Conservation (phyloP, 768 basidiomycete species). For the Lactarius deliciosus region DNA sequence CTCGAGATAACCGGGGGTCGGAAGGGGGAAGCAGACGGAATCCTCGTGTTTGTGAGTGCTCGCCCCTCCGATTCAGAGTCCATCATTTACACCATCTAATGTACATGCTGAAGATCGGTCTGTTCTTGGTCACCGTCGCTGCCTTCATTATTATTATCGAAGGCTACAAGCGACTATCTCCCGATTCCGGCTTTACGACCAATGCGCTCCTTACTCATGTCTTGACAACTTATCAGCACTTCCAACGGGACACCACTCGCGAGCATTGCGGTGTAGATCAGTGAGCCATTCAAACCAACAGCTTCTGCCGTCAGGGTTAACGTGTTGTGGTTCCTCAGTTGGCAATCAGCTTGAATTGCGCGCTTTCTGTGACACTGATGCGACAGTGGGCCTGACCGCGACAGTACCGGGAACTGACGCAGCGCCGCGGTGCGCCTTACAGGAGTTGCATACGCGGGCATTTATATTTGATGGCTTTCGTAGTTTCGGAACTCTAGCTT, state of each 20-base stretch:
- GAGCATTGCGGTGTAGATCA: background rate
- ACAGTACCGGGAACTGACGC: background rate
- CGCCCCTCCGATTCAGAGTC: too few species aligned
- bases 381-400: conserved; percentile 3
- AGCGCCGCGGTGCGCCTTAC: background rate
- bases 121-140: conserved; percentile 18
- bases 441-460: background rate
- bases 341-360: conserved; percentile 2
- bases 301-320: conserved; percentile 18
- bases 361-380: background rate
- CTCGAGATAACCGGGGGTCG: background rate
- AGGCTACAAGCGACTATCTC: conserved; percentile 9
- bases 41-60: conserved; percentile 15
- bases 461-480: background rate
- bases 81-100: background rate
- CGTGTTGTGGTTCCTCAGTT: conserved; percentile 15
- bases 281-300: background rate
- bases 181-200: conserved; percentile 6
- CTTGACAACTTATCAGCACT: background rate
- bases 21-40: background rate
- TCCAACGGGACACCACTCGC: conserved; percentile 2
- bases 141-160: conserved; percentile 9
- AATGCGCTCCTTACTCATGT: conserved; percentile 6
- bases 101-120: conserved; percentile 1
- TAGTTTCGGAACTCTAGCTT: background rate